Percentiles rank a stretch among this genome's conserved stretches.
These are phyloP conservation scores for Pyrus hybrid DNA, from an alignment of 331 rosid species.

Conservation along the genomic window DNA sequence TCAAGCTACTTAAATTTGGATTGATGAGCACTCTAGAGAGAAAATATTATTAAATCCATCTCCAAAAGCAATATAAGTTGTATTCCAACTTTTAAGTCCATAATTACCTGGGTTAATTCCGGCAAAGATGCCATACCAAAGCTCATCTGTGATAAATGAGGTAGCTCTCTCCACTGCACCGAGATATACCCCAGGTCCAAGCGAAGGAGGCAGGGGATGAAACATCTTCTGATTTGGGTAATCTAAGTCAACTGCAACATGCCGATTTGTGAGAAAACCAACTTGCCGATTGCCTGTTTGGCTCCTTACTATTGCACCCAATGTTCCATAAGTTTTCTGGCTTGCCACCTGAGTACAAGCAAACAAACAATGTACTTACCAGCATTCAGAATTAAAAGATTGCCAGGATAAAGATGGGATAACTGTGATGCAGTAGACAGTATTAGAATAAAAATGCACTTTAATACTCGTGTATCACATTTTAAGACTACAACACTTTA, in stretches of 20 bases:
- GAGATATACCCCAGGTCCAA: conserved; percentile 97
- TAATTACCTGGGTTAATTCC: conserved; percentile 94
- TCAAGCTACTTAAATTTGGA: not conserved
- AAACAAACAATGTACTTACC: not conserved
- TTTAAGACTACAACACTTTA: too few relatives aligned
- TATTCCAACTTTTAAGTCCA: not conserved
- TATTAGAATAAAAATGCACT: too few relatives aligned
- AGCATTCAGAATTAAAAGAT: not conserved
- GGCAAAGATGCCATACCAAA: conserved; percentile 97
- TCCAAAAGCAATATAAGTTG: not conserved
- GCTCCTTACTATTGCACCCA: conserved; percentile 97
- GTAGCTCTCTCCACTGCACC: conserved; percentile 99
- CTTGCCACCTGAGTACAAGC: conserved; percentile 64
- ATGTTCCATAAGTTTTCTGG: conserved; percentile 96
- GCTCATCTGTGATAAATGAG: conserved; percentile 94
- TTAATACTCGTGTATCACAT: too few relatives aligned
- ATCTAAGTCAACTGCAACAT: conserved; percentile 93
- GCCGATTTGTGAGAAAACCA: conserved; percentile 98
- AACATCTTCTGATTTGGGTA: conserved; percentile 99
- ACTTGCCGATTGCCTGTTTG: conserved; percentile 90
- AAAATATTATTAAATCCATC: not conserved
- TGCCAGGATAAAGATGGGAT: too few relatives aligned
- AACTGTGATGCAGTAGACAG: too few relatives aligned
- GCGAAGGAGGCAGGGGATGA: conserved; percentile 94
- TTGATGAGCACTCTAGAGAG: not conserved